Base-by-base conservation (phyloP, 371 early-diverging fungal genomes). In the Modicella reniformis region DNA sequence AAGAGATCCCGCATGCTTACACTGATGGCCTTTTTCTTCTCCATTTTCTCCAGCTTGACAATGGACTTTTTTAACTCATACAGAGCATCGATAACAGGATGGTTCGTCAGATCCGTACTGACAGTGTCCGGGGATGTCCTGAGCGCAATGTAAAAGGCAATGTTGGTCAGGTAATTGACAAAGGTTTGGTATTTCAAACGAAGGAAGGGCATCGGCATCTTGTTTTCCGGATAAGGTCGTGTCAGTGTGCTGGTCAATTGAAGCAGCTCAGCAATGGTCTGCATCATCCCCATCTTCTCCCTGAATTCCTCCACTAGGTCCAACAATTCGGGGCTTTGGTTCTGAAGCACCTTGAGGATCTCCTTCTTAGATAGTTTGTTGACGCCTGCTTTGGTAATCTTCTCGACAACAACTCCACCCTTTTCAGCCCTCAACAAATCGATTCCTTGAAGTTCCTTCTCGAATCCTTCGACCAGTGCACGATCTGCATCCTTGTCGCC, bases 81-180 rank as follows among this genome's bases (percentile, higher is more conserved):
- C 23, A 96, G 81, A 0, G 89, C 86, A 33, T 89, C 88, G 67
- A 95, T 90, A 19, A 96, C 94, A 10, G 96, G 96, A 79, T 96
- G 97, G 56, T 90, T 86, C 50, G 85, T 88, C 47, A 92, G 70
- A 59, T 88, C 83, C 15, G 80, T 74, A 15, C 84, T 62, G 54
- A 66, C 79, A 0, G 85, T 49, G 6, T 84, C 85, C 12, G 80
- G 80, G 17, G 91, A 89, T 19, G 94, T 88, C 73, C 93, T 93
- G 51, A 94, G 72, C 1, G 88, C 87, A 60, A 97, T 85, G 79
- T 95, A 96, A 61, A 95, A 96, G 23, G 96, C 89, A 59, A 96
- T 87, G 68, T 97, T 97, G 66, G 91, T 92, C 70, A 96, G 81
- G 75, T 96, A 97, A 64, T 88, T 89, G 80, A 92, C 81, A 28